Evolutionary conservation across 148 eudicot genomes (phyloP), one percentile per base, ranked within the genome.

Genomic region (Simmondsia chinensis): DNA sequence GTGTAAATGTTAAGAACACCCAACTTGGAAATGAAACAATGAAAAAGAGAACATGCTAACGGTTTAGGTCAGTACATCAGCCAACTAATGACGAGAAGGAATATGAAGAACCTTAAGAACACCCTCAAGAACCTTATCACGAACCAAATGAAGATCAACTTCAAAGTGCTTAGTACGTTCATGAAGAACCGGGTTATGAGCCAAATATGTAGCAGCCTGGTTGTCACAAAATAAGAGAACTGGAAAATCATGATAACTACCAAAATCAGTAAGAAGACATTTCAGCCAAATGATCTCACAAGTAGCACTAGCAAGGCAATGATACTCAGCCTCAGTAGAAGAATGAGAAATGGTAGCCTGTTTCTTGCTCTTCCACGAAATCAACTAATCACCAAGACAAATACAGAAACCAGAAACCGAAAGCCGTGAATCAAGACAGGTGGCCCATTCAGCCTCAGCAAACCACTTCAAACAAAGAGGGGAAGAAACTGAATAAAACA

Each of bases 381-480:
- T 21, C 0, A 21, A 20, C 4, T n/a, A 28, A 14, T 19, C 7
- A 2, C 49, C 59, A 6, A 54, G 9, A n/a, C 0, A 54, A 0
- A 42, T 14, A 29, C 11, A 1, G 8, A 9, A 54, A 0, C 12
- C 50, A 0, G 21, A 7, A 5, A 19, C 43, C 1, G 49, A 54
- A 0, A 4, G 6, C 2, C 49, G 14, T 20, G 41, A 48, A 28
- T 19, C 1, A 1, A 9, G n/a, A 20, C 43, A 21, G 14, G 48
- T 25, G 2, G 22, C 50, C 59, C 40, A 54, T 12, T 54, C 59
- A 1, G 31, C 38, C 19, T 39, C 39, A 8, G 20, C 21, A 6
- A 21, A 41, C 20, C 4, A 10, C 16, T 22, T 8, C 5, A 15
- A 11, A 4, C 2, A 26, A 4, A 0, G 18, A 4, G 24, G 13